Evolutionary conservation across 768 basidiomycete genomes (phyloP).

Genomic region (Tricholoma flavovirens): DNA sequence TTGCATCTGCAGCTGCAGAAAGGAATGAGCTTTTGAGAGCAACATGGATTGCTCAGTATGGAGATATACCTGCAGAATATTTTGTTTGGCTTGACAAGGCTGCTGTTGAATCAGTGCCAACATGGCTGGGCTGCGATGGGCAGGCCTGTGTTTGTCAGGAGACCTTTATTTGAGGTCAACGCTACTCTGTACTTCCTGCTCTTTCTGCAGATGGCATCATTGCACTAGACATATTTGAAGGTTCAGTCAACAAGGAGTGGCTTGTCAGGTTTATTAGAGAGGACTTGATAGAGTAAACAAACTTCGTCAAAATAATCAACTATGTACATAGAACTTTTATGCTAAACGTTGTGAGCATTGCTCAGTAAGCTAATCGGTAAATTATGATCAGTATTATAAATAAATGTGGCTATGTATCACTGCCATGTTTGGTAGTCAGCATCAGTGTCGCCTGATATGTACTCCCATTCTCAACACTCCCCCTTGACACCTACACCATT

Average conservation of each 20-base stretch:
- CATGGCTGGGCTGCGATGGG: neutral
- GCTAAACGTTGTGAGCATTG: too few relatives aligned
- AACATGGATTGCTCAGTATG: slow-evolving; percentile 12
- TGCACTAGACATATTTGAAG: slow-evolving; percentile 7
- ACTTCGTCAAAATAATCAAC: too few relatives aligned
- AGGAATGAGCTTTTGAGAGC: slow-evolving; percentile 22
- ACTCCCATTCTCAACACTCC: too few relatives aligned
- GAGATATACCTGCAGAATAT: slow-evolving; percentile 13
- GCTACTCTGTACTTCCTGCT: neutral
- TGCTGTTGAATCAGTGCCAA: neutral
- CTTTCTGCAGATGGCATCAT: neutral
- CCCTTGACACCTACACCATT: too few relatives aligned
- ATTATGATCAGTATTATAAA: too few relatives aligned
- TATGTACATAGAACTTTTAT: too few relatives aligned
- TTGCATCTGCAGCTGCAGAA: slow-evolving; percentile 20
- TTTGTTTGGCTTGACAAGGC: slow-evolving; percentile 22
- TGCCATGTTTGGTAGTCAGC: too few relatives aligned
- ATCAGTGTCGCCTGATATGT: too few relatives aligned
- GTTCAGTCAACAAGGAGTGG: slow-evolving; percentile 2
- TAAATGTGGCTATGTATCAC: too few relatives aligned
- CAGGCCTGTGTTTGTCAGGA: neutral
- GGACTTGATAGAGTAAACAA: too few relatives aligned
- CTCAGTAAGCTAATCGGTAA: too few relatives aligned
- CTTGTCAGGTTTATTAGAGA: slow-evolving; percentile 1
- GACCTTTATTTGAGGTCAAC: neutral